Evolutionary conservation across 805 yeast genomes (phyloP), one percentile per base, ranked within the genome.

Genomic region (Candida tammaniensis): DNA sequence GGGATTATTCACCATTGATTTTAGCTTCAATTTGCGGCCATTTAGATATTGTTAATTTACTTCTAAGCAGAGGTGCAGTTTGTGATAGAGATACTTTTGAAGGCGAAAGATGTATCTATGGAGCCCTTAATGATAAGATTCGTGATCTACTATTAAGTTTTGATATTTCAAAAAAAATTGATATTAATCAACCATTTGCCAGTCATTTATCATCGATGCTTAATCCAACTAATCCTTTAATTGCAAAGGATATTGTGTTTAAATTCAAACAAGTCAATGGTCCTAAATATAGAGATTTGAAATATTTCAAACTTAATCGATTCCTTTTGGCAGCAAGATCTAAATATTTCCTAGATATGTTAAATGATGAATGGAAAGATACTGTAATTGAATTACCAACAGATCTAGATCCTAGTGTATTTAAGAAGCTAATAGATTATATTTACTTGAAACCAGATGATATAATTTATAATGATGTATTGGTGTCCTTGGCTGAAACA

Each of bases 21-120:
- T 59, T 85, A 17, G 86, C 87, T 6, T 76, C 85, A 12, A 51
- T 84, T 9, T 84, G 94, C 60, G 94, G 94, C 0, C 91, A 84
- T 53, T 70, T 68, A 40, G 63, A 61, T 1, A 68, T 85, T 4
- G 93, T 85, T n/a, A 64, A 61, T 34, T 54, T 79, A 31, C 58
- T 85, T 15, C 60, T 85, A 7, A 68, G 73, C 28, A 42, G 66
- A 26, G 95, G 95, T 6, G 87, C 93, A 0, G 68, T 78, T 6
- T 83, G 91, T 54, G 89, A 82, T 54, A 68, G 86, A 48, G 91
- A 84, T 51, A 80, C 88, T n/a, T 78, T 78, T 49, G 85, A 83
- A 53, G 93, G 94, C 2, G 86, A 82, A 9, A 67, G 69, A 27
- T 83, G 91, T 44, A 68, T 84, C 2, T 83, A 85, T 49, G 93